Evolutionary conservation across 2,329 filamentous ascomycete species (phyloP).

Genomic region (Microdochium paspali): DNA sequence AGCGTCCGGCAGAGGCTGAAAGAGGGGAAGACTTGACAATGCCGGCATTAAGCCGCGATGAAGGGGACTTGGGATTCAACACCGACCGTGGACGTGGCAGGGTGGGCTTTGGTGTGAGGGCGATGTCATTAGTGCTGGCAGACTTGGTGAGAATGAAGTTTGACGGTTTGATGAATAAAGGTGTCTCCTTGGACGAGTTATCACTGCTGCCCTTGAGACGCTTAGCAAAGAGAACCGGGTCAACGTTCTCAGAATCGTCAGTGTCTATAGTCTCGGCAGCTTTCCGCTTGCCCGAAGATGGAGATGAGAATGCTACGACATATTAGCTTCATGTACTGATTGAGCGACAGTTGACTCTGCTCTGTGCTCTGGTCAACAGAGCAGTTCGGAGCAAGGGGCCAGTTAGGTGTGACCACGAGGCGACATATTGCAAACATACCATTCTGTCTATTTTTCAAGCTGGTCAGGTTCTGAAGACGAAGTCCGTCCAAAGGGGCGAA

Average conservation of each 20-base stretch:
- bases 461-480: constrained; percentile 62
- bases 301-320: constrained; percentile 27
- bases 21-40: constrained; percentile 42
- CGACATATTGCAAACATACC: constrained; percentile 33
- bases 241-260: constrained; percentile 52
- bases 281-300: constrained; percentile 45
- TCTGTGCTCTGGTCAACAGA: background rate
- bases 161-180: constrained; percentile 35
- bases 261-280: constrained; percentile 37
- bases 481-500: constrained; percentile 64
- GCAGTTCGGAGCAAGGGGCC: background rate
- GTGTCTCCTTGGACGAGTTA: constrained; percentile 32
- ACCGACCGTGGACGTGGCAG: constrained; percentile 31
- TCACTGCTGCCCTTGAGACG: constrained; percentile 41
- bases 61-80: constrained; percentile 44
- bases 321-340: constrained; percentile 14
- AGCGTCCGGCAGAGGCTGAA: constrained; percentile 69
- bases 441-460: constrained; percentile 71
- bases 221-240: constrained; percentile 48
- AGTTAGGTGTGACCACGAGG: background rate
- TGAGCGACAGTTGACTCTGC: background rate
- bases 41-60: constrained; percentile 32
- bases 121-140: constrained; percentile 22
- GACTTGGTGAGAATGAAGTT: constrained; percentile 35
- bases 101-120: constrained; percentile 18